Evolutionary conservation across 805 yeast species (phyloP), one percentile per base, ranked within the genome.

Genomic region (Candida piceae): DNA sequence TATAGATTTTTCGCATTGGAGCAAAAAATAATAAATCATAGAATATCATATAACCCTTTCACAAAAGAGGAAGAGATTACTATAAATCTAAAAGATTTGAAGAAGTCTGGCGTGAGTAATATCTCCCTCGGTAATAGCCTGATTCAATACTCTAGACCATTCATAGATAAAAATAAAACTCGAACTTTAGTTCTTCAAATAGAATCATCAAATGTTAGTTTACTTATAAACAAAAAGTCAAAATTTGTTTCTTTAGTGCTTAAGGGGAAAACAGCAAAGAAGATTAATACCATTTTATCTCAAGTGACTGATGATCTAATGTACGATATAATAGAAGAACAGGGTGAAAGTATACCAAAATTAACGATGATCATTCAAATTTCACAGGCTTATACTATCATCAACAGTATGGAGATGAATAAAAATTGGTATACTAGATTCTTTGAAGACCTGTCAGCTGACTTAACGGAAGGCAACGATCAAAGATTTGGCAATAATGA

Each of bases 1-100:
- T 88, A 85, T 57, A 67, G 90, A 32, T 81, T 88, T 48, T 62
- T 75, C 32, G 87, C 78, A 25, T 63, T 88, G 26, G 94, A 84
- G 54, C 95, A 87, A 60, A 60, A 69, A 41, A 54, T 88, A 17
- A 58, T 83, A n/a, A 70, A 72, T 33, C 74, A 71, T 48, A 57
- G 57, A 19, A 66, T 82, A 10, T 41, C 61, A 1, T 55, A 57
- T 32, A 81, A 84, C 47, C 82, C 85, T 1, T 67, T 74, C 44
- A 52, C 67, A 0, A 48, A 53, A 2, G 43, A 48, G 1, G 77
- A 78, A 45, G 93, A 83, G 46, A 82, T 88, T 8, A 46, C 75
- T 1, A 39, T 85, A 2, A 55, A 66, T 19, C 41, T 79, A 25
- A 46, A 55, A 24, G 80, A 82, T 53, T 29, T 80, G 15, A 62